A percentile compares a stretch with the other conserved stretches of the same genome.
Evolutionary conservation across 345 rosid genomes (phyloP).

Genomic region (Nasturtium officinale): DNA sequence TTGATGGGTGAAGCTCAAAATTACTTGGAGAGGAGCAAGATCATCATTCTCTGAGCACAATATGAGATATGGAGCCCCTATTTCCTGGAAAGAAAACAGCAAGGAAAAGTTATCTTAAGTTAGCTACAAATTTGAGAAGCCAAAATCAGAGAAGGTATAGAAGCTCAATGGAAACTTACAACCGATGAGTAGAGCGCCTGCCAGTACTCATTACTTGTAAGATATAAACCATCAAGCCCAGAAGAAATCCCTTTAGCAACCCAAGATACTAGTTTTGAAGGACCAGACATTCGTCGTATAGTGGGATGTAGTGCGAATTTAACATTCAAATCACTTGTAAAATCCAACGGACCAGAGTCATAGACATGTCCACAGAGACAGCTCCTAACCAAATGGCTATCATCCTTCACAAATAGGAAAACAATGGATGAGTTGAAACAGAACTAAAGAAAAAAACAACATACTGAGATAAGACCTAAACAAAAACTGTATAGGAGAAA

Average conservation of each 20-base stretch:
- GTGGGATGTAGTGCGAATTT: conserved; percentile 68
- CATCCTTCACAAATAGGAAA: conserved; percentile 54
- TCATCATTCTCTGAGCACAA: conserved; percentile 82
- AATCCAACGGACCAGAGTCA: conserved; percentile 88
- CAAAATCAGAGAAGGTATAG: not conserved
- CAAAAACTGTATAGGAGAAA: conserved; percentile 11
- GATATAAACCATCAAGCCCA: conserved; percentile 76
- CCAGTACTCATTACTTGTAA: conserved; percentile 90
- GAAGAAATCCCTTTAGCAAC: conserved; percentile 75
- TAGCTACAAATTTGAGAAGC: conserved; percentile 9
- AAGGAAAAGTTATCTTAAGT: conserved; percentile 12
- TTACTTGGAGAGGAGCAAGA: conserved; percentile 62
- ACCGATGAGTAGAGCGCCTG: conserved; percentile 71
- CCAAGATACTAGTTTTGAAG: conserved; percentile 76
- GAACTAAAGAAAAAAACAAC: not conserved
- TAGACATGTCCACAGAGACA: conserved; percentile 87
- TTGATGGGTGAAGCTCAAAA: conserved; percentile 56
- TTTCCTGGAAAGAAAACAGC: conserved; percentile 49
- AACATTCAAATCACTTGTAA: conserved; percentile 75
- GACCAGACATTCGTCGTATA: conserved; percentile 69
- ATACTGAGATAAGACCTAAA: not conserved
- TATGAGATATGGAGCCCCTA: conserved; percentile 83
- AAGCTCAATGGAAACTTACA: conserved; percentile 53
- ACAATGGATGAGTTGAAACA: not conserved
- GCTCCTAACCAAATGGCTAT: conserved; percentile 62